Evolutionary conservation across 2,329 filamentous ascomycete species (phyloP), one percentile per base, ranked within the genome.

Genomic region (Cladobotryum protrusum): DNA sequence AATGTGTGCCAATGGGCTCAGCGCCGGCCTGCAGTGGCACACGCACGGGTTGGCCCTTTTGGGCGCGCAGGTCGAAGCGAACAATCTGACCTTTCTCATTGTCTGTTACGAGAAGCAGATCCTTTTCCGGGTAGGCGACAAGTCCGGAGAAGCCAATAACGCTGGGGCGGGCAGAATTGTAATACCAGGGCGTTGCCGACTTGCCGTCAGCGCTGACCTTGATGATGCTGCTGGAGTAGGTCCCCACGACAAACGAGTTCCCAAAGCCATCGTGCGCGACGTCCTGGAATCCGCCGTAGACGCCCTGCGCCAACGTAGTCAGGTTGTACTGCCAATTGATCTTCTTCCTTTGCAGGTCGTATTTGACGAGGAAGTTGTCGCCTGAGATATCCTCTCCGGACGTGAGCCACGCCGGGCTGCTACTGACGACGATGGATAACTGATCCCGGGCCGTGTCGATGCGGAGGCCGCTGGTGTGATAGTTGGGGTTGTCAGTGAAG

Each of bases 181-280:
- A 29, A 9, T 29, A 29, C 24, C 24, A 29, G 2, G 24, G 24
- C 24, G 24, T 29, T 9, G 24, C 24, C 5, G 53, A 50, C 3
- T 54, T 53, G 2, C 67, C 67, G 45, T 65, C 55, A 24, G 61
- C 43, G 20, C 58, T 59, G 9, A 69, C 60, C 12, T 63, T 62
- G 42, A 70, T 52, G 14, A 72, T 60, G 6, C 64, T 66, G 17
- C 66, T 64, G 0, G 69, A 67, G 8, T 57, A 72, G 0, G 66
- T 69, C 37, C 70, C 68, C 1, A 72, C 56, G 6, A 67, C 64
- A 45, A 65, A 72, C 1, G 65, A 61, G 57, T 68, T 67, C 8
- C 68, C 67, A 2, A 53, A 53, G 1, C 45, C 37, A 43, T 71
- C 69, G 45, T 66, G 63, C 35, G 66, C 68, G 3, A 70, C 59